phyloP scores from a whole-genome alignment of 768 basidiomycete species.

The Pisolithus orientalis region DNA sequence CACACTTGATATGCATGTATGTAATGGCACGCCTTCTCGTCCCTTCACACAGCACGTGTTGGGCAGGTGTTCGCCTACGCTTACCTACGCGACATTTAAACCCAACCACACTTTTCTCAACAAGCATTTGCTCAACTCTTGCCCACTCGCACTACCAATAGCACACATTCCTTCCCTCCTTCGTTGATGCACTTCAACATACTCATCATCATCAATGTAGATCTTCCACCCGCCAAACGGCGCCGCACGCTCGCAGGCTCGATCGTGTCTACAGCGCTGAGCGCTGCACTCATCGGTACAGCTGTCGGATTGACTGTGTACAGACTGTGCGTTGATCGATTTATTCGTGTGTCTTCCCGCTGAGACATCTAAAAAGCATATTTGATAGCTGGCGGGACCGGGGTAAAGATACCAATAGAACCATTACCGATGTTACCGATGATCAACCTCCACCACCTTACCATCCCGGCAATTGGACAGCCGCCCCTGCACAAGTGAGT shows the following conservation, averaged over 20 bases:
- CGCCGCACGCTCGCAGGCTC: conserved; percentile 77
- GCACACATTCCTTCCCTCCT: not conserved
- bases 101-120: conserved; percentile 7
- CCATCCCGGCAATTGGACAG: conserved; percentile 53
- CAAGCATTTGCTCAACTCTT: conserved; percentile 1
- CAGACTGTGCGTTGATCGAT: conserved; percentile 56
- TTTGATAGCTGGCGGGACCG: conserved; percentile 67
- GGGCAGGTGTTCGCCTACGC: conserved; percentile 7
- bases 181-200: conserved; percentile 31
- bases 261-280: conserved; percentile 78
- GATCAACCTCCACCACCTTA: conserved; percentile 58
- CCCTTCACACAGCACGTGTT: conserved; percentile 13
- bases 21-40: conserved; percentile 10
- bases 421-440: not conserved
- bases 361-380: conserved; percentile 1
- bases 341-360: not conserved
- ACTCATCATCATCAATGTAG: conserved; percentile 52
- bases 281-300: conserved; percentile 79
- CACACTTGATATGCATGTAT: conserved; percentile 10
- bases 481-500: conserved; percentile 32
- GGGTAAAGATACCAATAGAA: conserved; percentile 36
- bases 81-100: conserved; percentile 13
- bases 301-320: conserved; percentile 86
- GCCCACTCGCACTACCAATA: conserved; percentile 3
- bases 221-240: conserved; percentile 70